Evolutionary conservation across 495 filamentous ascomycete genomes (phyloP).

Genomic region (Aspergillus carlsbadensis): DNA sequence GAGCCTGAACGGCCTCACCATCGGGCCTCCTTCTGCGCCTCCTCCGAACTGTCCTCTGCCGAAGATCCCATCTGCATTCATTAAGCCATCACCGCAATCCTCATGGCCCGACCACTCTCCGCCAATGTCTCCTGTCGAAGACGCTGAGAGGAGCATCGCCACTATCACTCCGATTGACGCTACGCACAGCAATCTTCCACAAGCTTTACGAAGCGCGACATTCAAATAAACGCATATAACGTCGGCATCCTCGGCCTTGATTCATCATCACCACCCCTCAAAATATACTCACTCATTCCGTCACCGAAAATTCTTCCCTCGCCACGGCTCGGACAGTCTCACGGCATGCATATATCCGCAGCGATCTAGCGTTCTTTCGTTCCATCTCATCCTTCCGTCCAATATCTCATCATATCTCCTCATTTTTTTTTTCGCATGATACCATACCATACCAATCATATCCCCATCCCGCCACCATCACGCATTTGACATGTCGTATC

Average conservation of each 20-base stretch:
- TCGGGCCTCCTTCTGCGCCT: slow-evolving; percentile 60
- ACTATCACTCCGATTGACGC: not conserved
- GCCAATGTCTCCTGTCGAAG: slow-evolving; percentile 6
- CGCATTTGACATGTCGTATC: slow-evolving; percentile 5
- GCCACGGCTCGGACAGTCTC: not conserved
- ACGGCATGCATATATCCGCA: slow-evolving; percentile 8
- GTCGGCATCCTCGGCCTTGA: no score
- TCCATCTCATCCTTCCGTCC: not conserved
- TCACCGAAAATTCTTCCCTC: not conserved
- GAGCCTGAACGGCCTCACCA: slow-evolving; percentile 57
- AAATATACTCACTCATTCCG: not conserved
- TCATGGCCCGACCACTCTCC: not conserved
- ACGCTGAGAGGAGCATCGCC: not conserved
- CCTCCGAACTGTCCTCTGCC: slow-evolving; percentile 65
- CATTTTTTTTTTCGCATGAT: not conserved
- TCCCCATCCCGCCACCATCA: not conserved
- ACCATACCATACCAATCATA: not conserved
- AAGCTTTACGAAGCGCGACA: not conserved
- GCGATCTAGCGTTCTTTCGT: slow-evolving; percentile 5
- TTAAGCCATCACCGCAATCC: slow-evolving; percentile 6
- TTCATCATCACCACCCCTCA: not conserved
- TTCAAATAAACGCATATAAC: not conserved
- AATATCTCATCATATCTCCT: no score
- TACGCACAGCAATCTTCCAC: not conserved
- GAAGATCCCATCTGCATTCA: slow-evolving; percentile 48